A percentile compares a stretch with the other conserved stretches of the same genome.
Conservation (phyloP, 352 stramenopile species). For the Blastocystis sp. region DNA sequence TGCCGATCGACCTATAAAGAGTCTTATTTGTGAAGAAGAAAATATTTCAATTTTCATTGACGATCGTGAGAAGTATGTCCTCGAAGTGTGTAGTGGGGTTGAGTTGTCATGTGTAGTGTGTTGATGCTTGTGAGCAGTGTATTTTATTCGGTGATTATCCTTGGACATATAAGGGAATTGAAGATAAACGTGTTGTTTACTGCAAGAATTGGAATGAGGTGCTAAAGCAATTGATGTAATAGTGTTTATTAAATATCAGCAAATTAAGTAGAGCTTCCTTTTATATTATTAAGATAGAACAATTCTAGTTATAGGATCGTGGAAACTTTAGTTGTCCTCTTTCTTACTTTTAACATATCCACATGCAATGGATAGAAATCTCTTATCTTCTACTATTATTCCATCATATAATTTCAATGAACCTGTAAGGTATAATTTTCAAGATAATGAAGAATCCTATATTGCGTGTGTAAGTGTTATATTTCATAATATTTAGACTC, state of each 20-base stretch:
- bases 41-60: conserved; percentile 42
- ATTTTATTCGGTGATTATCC: conserved; percentile 52
- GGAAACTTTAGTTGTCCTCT: too few relatives aligned
- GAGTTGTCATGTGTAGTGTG: not conserved
- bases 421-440: too few relatives aligned
- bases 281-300: too few relatives aligned
- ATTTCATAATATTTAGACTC: too few relatives aligned
- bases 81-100: not conserved
- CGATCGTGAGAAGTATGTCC: conserved; percentile 32
- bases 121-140: conserved; percentile 15
- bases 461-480: too few relatives aligned
- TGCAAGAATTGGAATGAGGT: conserved; percentile 41
- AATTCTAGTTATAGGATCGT: too few relatives aligned
- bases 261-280: not conserved
- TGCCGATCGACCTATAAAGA: conserved; percentile 3
- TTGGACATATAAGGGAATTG: conserved; percentile 34
- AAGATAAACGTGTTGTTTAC: not conserved
- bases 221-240: not conserved
- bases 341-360: too few relatives aligned
- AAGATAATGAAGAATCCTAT: too few relatives aligned
- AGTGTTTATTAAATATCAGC: not conserved
- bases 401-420: too few relatives aligned
- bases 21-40: conserved; percentile 18
- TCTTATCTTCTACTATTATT: too few relatives aligned
- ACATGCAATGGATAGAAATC: too few relatives aligned